phyloP scores from a whole-genome alignment of 108 stramenopile species.

The Nitzschia sp. region DNA sequence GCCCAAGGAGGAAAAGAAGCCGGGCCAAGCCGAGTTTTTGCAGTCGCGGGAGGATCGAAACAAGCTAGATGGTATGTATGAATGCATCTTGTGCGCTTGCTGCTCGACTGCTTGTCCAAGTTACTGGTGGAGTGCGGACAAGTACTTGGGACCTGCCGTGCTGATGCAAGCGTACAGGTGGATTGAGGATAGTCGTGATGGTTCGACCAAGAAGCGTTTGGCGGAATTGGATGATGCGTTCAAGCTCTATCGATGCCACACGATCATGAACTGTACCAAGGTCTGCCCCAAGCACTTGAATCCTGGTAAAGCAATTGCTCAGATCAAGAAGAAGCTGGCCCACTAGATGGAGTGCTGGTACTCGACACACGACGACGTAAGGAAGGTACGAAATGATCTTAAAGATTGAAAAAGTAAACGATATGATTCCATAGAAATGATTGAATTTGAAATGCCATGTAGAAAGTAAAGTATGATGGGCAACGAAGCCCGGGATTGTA shows the following conservation, averaged over 20 bases:
- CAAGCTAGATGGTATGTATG: conserved; percentile 98
- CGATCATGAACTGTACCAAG: conserved; percentile 99
- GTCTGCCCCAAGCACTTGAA: conserved; percentile 99
- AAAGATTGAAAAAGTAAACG: too few relatives aligned
- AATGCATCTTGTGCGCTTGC: conserved; percentile 99
- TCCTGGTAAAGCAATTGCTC: conserved; percentile 97
- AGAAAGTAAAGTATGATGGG: too few relatives aligned
- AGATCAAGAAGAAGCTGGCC: conserved; percentile 95
- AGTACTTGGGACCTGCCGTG: conserved; percentile 96
- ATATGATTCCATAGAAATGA: too few relatives aligned
- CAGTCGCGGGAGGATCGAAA: conserved; percentile 87
- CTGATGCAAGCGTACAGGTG: conserved; percentile 97
- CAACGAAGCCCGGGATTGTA: too few relatives aligned
- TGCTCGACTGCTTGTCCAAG: conserved; percentile 95
- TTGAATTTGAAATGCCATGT: too few relatives aligned
- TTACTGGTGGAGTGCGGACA: conserved; percentile 99
- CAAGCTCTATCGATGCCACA: conserved; percentile 96
- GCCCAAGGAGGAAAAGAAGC: conserved; percentile 65
- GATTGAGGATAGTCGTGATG: conserved; percentile 97
- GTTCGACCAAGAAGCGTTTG: conserved; percentile 87
- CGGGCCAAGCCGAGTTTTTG: conserved; percentile 88
- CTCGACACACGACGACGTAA: background rate
- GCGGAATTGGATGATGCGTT: conserved; percentile 95
- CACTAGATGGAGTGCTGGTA: conserved; percentile 20
- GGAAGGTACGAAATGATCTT: too few relatives aligned